These are phyloP conservation scores for Rugosomyces carneus DNA, from an alignment of 1,284 basidiomycete species.

Conservation along the genomic window DNA sequence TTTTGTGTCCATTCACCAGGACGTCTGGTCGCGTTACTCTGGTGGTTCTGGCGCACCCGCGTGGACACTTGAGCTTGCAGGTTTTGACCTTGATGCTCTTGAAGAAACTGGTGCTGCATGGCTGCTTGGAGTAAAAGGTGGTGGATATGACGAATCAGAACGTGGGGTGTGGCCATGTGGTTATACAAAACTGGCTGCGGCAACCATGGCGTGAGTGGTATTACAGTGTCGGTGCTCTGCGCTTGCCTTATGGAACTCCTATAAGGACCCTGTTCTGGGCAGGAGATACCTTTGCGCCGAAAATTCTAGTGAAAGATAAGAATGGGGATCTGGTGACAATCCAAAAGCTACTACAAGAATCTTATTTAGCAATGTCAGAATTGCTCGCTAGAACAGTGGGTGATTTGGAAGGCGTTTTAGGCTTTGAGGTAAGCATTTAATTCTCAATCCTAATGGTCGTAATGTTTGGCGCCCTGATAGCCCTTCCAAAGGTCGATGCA, in stretches of 20 bases:
- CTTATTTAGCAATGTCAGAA: constrained; percentile 78
- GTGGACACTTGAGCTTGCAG: constrained; percentile 82
- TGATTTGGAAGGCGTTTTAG: constrained; percentile 74
- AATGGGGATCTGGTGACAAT: constrained; percentile 51
- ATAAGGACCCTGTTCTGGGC: constrained; percentile 83
- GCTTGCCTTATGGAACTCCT: not conserved
- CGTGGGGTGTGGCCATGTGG: constrained; percentile 87
- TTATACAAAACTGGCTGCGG: constrained; percentile 83
- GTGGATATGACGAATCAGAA: constrained; percentile 65
- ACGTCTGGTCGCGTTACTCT: constrained; percentile 93
- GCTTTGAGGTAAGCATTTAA: constrained; percentile 72
- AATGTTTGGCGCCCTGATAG: constrained; percentile 70
- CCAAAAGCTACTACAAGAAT: constrained; percentile 79
- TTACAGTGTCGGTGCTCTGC: not conserved
- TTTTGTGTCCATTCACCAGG: constrained; percentile 83
- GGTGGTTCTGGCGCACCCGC: constrained; percentile 92
- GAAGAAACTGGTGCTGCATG: constrained; percentile 83
- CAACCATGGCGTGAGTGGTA: constrained; percentile 78
- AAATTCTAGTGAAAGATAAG: constrained; percentile 48
- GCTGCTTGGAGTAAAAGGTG: constrained; percentile 72
- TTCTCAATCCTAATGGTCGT: constrained; percentile 53
- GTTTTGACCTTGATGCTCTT: constrained; percentile 72
- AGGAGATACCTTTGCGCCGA: constrained; percentile 80
- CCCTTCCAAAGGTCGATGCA: constrained; percentile 63
- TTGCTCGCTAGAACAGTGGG: constrained; percentile 65